Evolutionary conservation across 352 stramenopile species (phyloP), one percentile per base, ranked within the genome.

Genomic region (Phytophthora pini): DNA sequence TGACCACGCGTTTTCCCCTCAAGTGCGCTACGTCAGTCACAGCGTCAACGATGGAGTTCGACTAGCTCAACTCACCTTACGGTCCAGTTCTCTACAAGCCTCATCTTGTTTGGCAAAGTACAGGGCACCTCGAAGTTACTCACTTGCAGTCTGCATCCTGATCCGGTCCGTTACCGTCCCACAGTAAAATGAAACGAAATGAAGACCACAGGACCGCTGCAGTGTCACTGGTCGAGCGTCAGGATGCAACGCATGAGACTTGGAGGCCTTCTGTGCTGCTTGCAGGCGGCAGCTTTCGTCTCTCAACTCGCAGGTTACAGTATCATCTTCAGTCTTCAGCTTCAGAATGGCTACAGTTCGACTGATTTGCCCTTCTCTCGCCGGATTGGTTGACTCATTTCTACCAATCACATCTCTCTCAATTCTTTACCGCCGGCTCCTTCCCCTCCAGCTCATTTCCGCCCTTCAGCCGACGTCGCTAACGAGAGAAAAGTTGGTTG

Each of bases 341-440:
- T 36, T 13, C 31, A 12, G 34, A 31, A 61, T 62, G 56, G 63
- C 63, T 44, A 27, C 49, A 58, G 27, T 61, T 52, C 26, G 40
- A 36, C 53, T 68, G 60, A 57, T 68, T 63, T 54, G 39, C 44
- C 17, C n/a, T 40, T 59, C 39, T 52, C 24, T 46, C n/a, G 7
- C 39, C 20, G 24, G 40, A 68, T 72, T 66, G 47, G 45, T 10
- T 32, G 56, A 9, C 32, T 6, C 9, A 55, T 74, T 75, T 72
- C 56, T 45, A 13, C 68, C 68, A 72, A 76, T 75, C 24, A 26
- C 2, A 15, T n/a, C 3, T 5, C 22, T 10, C 27, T 12, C 54
- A 34, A 38, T 15, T 51, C 38, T 65, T 68, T 76, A 57, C 60
- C 56, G 26, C 61, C 39, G 7, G 8, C 49, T 17, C 52, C 55